A percentile compares a stretch with the other conserved stretches of the same genome.
Evolutionary conservation across 2,329 filamentous ascomycete genomes (phyloP).

Genomic region (Phyllosticta ampelicida): DNA sequence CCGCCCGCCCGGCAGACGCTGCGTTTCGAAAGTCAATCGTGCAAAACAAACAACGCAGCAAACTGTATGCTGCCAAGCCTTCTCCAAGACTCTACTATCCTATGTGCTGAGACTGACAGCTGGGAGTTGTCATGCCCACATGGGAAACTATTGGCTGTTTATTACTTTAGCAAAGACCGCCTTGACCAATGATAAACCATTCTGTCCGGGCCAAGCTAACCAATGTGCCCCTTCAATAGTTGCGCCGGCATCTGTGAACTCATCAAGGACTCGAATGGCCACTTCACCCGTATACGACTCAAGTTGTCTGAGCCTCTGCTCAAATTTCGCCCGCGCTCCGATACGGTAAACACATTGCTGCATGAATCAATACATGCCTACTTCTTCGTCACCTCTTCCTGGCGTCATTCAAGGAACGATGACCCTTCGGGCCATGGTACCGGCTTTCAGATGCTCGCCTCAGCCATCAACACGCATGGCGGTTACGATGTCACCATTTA

Average conservation of each 20-base stretch:
- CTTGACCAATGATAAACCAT: not conserved
- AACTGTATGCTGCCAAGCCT: not conserved
- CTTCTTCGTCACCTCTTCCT: slow-evolving; percentile 36
- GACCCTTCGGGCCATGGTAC: slow-evolving; percentile 33
- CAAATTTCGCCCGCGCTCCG: slow-evolving; percentile 33
- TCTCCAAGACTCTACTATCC: not conserved
- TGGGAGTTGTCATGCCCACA: not conserved
- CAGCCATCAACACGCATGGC: slow-evolving; percentile 35
- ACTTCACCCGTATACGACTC: slow-evolving; percentile 30
- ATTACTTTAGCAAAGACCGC: not conserved
- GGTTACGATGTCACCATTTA: slow-evolving; percentile 32
- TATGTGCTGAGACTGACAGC: not conserved
- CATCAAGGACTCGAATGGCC: slow-evolving; percentile 26
- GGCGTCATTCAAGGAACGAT: slow-evolving; percentile 31
- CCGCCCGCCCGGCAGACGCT: not conserved
- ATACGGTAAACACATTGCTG: slow-evolving; percentile 34
- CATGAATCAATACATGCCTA: slow-evolving; percentile 37
- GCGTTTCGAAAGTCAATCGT: not conserved
- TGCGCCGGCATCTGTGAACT: slow-evolving; percentile 38
- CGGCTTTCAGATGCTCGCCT: slow-evolving; percentile 33
- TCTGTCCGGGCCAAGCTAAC: not conserved
- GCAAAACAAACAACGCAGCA: not conserved
- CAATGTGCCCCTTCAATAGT: slow-evolving; percentile 12
- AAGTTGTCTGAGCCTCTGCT: slow-evolving; percentile 35
- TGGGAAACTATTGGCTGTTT: not conserved